Evolutionary conservation across 2,329 filamentous ascomycete genomes (phyloP).

Genomic region (Rhinocladiella mackenziei): DNA sequence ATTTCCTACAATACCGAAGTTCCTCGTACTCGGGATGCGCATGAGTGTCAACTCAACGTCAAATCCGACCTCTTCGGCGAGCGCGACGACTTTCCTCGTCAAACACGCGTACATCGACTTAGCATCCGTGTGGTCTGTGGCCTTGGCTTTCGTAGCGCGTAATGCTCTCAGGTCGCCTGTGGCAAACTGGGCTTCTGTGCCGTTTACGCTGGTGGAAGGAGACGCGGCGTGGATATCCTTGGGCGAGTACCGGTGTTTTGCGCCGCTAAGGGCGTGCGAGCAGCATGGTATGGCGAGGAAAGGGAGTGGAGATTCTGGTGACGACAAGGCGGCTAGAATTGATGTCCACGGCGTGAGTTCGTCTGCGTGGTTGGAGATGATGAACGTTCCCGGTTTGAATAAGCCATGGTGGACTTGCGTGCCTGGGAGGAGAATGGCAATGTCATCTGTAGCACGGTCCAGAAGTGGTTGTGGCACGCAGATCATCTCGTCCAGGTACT

Average conservation of each 20-base stretch:
- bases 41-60: slow-evolving; percentile 76
- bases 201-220: slow-evolving; percentile 24
- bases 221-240: slow-evolving; percentile 20
- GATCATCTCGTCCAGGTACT: slow-evolving; percentile 53
- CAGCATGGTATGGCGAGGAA: slow-evolving; percentile 96
- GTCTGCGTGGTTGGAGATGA: slow-evolving; percentile 95
- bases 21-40: slow-evolving; percentile 87
- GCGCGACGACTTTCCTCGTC: slow-evolving; percentile 68
- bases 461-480: slow-evolving; percentile 55
- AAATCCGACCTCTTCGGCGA: slow-evolving; percentile 71
- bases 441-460: slow-evolving; percentile 24
- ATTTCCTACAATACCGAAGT: slow-evolving; percentile 74
- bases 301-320: slow-evolving; percentile 58
- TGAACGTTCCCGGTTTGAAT: slow-evolving; percentile 74
- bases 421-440: neutral
- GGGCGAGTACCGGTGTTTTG: slow-evolving; percentile 57
- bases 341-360: slow-evolving; percentile 96
- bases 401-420: slow-evolving; percentile 48
- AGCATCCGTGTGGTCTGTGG: slow-evolving; percentile 37
- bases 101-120: slow-evolving; percentile 78
- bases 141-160: slow-evolving; percentile 36
- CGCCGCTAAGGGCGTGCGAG: slow-evolving; percentile 78
- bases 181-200: slow-evolving; percentile 31
- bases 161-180: slow-evolving; percentile 42
- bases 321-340: slow-evolving; percentile 65